phyloP scores from a whole-genome alignment of 345 rosid species.

The Salix koriyanagi region DNA sequence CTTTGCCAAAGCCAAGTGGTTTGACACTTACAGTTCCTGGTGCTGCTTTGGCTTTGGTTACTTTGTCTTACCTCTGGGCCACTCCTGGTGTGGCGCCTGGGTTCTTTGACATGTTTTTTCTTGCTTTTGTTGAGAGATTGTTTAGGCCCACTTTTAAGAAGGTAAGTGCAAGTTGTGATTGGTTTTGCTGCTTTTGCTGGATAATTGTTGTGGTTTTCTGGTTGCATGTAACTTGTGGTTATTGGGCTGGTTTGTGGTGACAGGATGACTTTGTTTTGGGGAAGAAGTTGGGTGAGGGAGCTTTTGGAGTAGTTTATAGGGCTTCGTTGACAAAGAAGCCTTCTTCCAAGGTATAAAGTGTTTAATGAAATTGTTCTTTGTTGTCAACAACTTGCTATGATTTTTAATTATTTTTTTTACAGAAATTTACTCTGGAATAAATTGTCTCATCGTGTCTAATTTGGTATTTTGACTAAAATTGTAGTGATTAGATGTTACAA shows the following conservation, averaged over 20 bases:
- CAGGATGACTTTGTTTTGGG: conserved; percentile 95
- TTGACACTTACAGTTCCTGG: conserved; percentile 80
- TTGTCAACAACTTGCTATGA: neutral
- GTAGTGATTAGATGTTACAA: neutral
- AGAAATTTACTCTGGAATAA: neutral
- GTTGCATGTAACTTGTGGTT: conserved; percentile 2
- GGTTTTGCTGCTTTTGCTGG: neutral
- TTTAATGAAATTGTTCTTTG: conserved; percentile 1
- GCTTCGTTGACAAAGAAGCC: conserved; percentile 63
- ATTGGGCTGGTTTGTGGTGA: conserved; percentile 13
- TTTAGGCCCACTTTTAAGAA: conserved; percentile 69
- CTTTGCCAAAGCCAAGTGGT: conserved; percentile 75
- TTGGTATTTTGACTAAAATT: neutral
- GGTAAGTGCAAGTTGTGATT: conserved; percentile 33
- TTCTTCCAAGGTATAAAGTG: conserved; percentile 54
- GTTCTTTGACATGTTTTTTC: conserved; percentile 91
- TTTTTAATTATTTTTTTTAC: conserved; percentile 3
- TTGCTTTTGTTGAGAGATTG: conserved; percentile 84
- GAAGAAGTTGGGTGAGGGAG: conserved; percentile 95
- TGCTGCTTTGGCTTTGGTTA: conserved; percentile 64
- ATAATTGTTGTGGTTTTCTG: neutral
- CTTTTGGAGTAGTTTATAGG: conserved; percentile 86
- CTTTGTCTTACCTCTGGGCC: conserved; percentile 92
- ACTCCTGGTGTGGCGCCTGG: conserved; percentile 99
- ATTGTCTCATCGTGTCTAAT: neutral